Conservation (phyloP, 1,284 basidiomycete genomes). For the Stereum hirsutum region DNA sequence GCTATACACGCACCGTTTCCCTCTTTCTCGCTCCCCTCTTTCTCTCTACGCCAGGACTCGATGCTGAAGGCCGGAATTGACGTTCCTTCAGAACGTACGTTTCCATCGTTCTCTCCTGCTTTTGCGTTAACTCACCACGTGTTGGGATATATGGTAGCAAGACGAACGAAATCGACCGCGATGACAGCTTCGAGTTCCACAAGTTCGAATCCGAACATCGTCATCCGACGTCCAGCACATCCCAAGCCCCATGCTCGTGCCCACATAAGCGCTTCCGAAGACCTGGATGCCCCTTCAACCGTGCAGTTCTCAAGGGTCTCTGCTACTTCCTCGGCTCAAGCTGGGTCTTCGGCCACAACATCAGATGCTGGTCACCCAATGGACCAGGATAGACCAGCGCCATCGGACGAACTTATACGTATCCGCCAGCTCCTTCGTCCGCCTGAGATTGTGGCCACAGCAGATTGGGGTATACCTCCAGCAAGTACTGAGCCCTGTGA, state of each 20-base stretch:
- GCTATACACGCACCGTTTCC: slow-evolving; percentile 42
- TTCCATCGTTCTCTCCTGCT: slow-evolving; percentile 5
- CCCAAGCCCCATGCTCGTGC: slow-evolving; percentile 39
- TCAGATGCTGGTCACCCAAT: too few species aligned
- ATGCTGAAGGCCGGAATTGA: slow-evolving; percentile 32
- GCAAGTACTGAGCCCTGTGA: slow-evolving; percentile 46
- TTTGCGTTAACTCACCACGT: background rate
- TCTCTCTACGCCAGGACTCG: slow-evolving; percentile 58
- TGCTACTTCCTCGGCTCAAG: slow-evolving; percentile 12
- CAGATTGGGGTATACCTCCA: slow-evolving; percentile 76
- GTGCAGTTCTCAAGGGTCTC: slow-evolving; percentile 11
- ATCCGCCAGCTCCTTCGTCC: slow-evolving; percentile 53
- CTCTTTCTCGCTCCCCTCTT: slow-evolving; percentile 51
- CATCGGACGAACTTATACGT: slow-evolving; percentile 35
- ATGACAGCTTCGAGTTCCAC: slow-evolving; percentile 6
- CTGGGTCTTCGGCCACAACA: slow-evolving; percentile 4
- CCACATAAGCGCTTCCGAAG: slow-evolving; percentile 38
- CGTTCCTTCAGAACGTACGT: slow-evolving; percentile 39
- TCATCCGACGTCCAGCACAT: slow-evolving; percentile 43
- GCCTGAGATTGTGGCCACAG: slow-evolving; percentile 48
- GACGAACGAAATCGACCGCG: slow-evolving; percentile 3
- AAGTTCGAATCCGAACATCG: slow-evolving; percentile 38
- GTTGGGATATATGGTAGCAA: background rate
- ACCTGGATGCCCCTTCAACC: slow-evolving; percentile 11
- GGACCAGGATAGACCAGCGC: slow-evolving; percentile 4